Evolutionary conservation across 2,329 filamentous ascomycete species (phyloP), one percentile per base, ranked within the genome.

Genomic region (Monosporascus sp.): DNA sequence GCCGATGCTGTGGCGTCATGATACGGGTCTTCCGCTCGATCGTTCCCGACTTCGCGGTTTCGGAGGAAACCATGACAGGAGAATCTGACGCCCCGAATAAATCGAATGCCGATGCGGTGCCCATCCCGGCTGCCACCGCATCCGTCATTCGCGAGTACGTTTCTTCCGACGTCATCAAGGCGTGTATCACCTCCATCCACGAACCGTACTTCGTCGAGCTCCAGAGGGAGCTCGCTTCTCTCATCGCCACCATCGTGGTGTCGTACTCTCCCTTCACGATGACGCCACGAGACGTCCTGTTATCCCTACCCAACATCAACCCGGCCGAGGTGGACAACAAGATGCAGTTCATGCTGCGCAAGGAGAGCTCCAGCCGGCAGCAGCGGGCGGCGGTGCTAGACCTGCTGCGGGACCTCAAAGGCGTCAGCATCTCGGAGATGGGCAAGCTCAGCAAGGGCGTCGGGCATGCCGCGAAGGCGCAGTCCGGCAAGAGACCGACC

Each of bases 201-300:
- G 94, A 99, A 60, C 86, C 90, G 0, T 97, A 97, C 70, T 99
- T 97, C 70, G 92, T 97, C 36, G 94, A 99, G 61, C 83, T 95
- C 57, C 94, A 99, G 65, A 93, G 92, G 67, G 92, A 99, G 49
- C 79, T 99, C 22, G 93, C 91, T 1, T 82, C 85, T 22, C 78
- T 97, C 38, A 96, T 99, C 56, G 92, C 92, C 0, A 82, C 86
- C 4, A 94, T 97, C 56, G 78, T 96, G 62, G 80, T 87, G 8
- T 81, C 88, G 56, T 96, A 96, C 67, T 82, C 83, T 14, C 75
- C 82, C 0, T 70, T 82, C 34, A 92, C 87, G 7, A 65, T 77
- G 6, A 94, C 88, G 1, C 90, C 92, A 0, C 79, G 85, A 20
- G 75, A 84, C 5, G 81, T 97, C 39, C 78, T 99, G n/a, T 74